Evolutionary conservation across 2,329 filamentous ascomycete genomes (phyloP), one percentile per base, ranked within the genome.

Genomic region (Nemania abortiva): DNA sequence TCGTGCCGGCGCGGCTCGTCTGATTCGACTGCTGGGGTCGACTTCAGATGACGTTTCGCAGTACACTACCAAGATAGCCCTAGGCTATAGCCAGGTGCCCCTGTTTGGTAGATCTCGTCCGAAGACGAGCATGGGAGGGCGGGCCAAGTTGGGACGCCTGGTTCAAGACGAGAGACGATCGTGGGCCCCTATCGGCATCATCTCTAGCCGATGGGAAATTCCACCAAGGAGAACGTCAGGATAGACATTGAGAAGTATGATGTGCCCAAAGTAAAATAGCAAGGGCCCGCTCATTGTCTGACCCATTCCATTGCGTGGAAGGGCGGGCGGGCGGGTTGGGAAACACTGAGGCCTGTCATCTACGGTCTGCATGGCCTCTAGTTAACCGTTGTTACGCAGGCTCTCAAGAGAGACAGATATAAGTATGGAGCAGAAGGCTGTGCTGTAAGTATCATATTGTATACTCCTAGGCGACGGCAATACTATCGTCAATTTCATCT

Each of bases 91-190:
- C 50, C 56, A 45, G 52, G 68, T 37, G 65, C 63, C 66, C 65
- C 70, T 70, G 66, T 70, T 73, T 70, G 58, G 72, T 70, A 72
- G 74, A 76, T 76, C 74, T 73, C 70, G 70, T 73, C 72, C 71
- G 53, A 72, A 73, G 68, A 74, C 72, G 66, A 56, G 68, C 50
- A 34, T 68, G 29, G 39, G 56, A 31, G 42, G 37, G n/a, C 39
- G 47, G 57, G 63, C 18, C 29, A 27, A 42, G 34, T 52, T 47
- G 7, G 52, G 39, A 66, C 63, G 69, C 54, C 50, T 66, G 50
- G 47, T 59, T 59, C 37, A 37, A 55, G 24, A 47, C 37, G 37
- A 55, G 24, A 39, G 57, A 54, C 18, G 34, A 53, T 54, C 56
- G 39, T 57, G 45, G 50, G 54, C 29, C 31, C 55, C 59, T 49